phyloP scores from a whole-genome alignment of 306 rosid species.

The Pachyrhizus erosus region DNA sequence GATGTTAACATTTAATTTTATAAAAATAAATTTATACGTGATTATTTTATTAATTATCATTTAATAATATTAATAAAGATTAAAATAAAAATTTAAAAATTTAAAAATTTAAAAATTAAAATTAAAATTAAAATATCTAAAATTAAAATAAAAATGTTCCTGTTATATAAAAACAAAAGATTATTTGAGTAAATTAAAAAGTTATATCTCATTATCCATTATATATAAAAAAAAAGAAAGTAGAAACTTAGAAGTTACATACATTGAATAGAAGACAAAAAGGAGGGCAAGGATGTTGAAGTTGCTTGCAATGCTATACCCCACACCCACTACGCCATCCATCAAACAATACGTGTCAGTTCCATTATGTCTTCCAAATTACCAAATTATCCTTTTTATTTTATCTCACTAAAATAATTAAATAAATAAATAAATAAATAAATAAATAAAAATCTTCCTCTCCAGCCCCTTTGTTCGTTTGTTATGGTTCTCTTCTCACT shows the following conservation, averaged over 20 bases:
- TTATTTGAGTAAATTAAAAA: too few relatives aligned
- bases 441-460: neutral
- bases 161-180: too few relatives aligned
- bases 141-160: too few relatives aligned
- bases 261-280: neutral
- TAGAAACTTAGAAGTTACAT: neutral
- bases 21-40: too few relatives aligned
- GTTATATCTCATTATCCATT: neutral
- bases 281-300: neutral
- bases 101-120: too few relatives aligned
- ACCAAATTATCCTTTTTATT: constrained; percentile 9
- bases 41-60: too few relatives aligned
- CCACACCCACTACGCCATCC: neutral
- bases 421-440: neutral
- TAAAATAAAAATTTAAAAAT: too few relatives aligned
- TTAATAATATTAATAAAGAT: too few relatives aligned
- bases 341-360: constrained; percentile 23
- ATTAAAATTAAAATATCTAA: too few relatives aligned
- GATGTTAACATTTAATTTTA: too few relatives aligned
- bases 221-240: neutral
- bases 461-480: neutral
- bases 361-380: neutral
- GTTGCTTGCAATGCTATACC: neutral
- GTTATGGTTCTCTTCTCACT: neutral
- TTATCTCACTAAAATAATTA: too few relatives aligned